These are phyloP conservation scores for Podospora pseudoanserina DNA, from an alignment of 495 filamentous ascomycete species.

Conservation along the genomic window DNA sequence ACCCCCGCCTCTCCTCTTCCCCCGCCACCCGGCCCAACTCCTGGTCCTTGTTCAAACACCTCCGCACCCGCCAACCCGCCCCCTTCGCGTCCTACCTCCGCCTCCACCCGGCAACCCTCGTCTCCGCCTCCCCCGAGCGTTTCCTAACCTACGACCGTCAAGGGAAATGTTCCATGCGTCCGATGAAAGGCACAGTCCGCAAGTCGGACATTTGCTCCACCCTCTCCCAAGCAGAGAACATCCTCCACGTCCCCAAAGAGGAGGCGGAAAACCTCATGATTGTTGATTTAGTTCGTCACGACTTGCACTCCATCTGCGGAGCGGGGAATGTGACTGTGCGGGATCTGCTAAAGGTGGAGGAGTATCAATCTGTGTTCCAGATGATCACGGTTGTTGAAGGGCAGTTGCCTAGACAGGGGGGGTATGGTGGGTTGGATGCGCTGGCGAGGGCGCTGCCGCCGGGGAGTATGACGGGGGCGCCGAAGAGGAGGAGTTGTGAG, in stretches of 20 bases:
- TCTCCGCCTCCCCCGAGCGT: conserved; percentile 86
- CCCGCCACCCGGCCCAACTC: conserved; percentile 27
- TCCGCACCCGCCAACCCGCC: conserved; percentile 73
- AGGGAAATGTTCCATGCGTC: conserved; percentile 61
- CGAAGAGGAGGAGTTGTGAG: conserved; percentile 86
- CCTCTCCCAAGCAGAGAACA: conserved; percentile 59
- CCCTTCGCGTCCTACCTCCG: conserved; percentile 81
- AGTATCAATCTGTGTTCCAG: conserved; percentile 83
- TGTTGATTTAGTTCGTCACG: conserved; percentile 88
- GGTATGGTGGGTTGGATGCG: conserved; percentile 65
- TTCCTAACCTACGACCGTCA: conserved; percentile 70
- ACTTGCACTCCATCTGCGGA: conserved; percentile 77
- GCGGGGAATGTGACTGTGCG: conserved; percentile 61
- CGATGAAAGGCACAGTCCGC: conserved; percentile 93
- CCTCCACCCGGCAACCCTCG: conserved; percentile 64
- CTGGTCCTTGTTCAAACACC: conserved; percentile 69
- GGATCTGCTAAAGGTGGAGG: conserved; percentile 79
- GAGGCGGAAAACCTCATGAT: conserved; percentile 98
- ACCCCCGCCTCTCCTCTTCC: conserved; percentile 9
- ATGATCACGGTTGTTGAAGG: conserved; percentile 87
- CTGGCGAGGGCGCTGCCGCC: conserved; percentile 77
- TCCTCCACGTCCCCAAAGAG: conserved; percentile 79
- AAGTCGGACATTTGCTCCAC: conserved; percentile 59
- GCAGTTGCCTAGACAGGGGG: conserved; percentile 40
- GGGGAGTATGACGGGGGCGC: conserved; percentile 92